A percentile compares a stretch with the other conserved stretches of the same genome.
Conservation (phyloP, 331 rosid species). For the Malus hybrid region DNA sequence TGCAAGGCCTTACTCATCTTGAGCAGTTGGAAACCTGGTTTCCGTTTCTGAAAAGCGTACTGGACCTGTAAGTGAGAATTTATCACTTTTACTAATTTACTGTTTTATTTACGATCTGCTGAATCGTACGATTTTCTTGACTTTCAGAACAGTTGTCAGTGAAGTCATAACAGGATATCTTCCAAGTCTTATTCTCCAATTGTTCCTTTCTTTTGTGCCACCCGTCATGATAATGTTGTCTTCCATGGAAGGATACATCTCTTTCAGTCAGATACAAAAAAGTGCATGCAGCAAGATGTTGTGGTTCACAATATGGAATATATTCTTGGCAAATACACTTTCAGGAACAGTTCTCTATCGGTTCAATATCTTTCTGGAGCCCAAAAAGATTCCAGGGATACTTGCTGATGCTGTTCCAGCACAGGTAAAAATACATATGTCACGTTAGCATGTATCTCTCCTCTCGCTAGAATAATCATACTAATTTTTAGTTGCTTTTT, state of each 20-base stretch:
- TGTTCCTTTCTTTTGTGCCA: constrained; percentile 54
- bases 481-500: background rate
- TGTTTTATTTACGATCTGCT: constrained; percentile 7
- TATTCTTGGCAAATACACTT: constrained; percentile 80
- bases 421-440: constrained; percentile 45
- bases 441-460: background rate
- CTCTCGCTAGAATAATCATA: background rate
- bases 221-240: constrained; percentile 70
- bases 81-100: background rate
- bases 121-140: constrained; percentile 9
- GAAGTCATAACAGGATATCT: constrained; percentile 82
- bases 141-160: constrained; percentile 69
- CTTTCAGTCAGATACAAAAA: constrained; percentile 58
- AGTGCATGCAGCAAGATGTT: constrained; percentile 70
- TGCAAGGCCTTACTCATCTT: constrained; percentile 76
- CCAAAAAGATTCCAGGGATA: constrained; percentile 56
- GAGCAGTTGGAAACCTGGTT: constrained; percentile 52
- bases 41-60: constrained; percentile 58
- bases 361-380: constrained; percentile 61
- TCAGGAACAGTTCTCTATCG: constrained; percentile 73
- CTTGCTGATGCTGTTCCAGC: constrained; percentile 83
- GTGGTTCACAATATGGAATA: constrained; percentile 78
- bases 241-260: constrained; percentile 66
- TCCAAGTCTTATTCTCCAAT: constrained; percentile 81
- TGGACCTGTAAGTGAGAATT: constrained; percentile 53